These are phyloP conservation scores for Rhododendron vialii DNA, from an alignment of 148 eudicot species.

Conservation along the genomic window DNA sequence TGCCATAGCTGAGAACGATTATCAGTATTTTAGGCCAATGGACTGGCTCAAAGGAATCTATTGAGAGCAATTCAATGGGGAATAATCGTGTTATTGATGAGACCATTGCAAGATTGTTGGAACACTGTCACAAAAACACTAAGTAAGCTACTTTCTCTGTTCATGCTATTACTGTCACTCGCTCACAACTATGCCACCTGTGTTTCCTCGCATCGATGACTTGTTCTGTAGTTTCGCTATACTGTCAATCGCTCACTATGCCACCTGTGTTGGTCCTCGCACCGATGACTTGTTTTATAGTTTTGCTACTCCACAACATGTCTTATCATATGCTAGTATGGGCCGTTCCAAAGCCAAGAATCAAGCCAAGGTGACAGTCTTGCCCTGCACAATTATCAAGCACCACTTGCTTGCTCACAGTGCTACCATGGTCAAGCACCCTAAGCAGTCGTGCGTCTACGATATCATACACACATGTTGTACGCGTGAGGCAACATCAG, in stretches of 20 bases:
- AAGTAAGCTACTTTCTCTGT: constrained; percentile 25
- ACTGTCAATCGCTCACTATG: neutral
- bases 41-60: constrained; percentile 38
- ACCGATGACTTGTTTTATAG: neutral
- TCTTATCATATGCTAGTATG: neutral
- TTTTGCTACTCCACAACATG: neutral
- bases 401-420: neutral
- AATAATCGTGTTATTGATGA: constrained; percentile 31
- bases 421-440: neutral
- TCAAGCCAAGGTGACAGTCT: neutral
- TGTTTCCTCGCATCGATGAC: neutral
- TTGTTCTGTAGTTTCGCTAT: neutral
- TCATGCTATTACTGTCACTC: neutral
- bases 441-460: neutral
- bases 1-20: constrained; percentile 52
- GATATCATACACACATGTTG: neutral
- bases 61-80: constrained; percentile 12
- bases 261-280: neutral
- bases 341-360: neutral
- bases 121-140: constrained; percentile 43
- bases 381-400: neutral
- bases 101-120: constrained; percentile 54
- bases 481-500: neutral
- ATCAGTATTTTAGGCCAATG: constrained; percentile 48
- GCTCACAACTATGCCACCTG: neutral